A percentile compares a stretch with the other conserved stretches of the same genome.
phyloP scores from a whole-genome alignment of 495 filamentous ascomycete genomes.

The Penicillium diatomitis region DNA sequence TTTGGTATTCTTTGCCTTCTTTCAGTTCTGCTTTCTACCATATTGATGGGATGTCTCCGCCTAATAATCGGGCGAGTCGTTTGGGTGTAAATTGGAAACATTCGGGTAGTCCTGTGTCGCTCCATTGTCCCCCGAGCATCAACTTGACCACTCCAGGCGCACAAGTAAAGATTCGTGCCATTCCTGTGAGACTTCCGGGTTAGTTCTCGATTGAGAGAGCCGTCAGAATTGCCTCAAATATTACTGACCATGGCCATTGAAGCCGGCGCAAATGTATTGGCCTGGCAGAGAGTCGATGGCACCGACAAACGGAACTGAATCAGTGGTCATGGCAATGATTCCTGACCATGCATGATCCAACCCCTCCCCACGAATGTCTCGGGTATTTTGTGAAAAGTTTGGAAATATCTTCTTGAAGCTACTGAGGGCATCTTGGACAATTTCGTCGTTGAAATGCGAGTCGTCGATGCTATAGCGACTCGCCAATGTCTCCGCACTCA shows the following conservation, averaged over 20 bases:
- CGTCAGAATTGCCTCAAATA: background rate
- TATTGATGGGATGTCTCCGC: constrained; percentile 14
- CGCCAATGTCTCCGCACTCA: constrained; percentile 13
- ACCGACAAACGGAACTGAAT: constrained; percentile 25
- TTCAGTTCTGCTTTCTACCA: constrained; percentile 5
- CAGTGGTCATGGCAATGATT: constrained; percentile 26
- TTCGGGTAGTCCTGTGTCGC: constrained; percentile 19
- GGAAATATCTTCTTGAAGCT: constrained; percentile 17
- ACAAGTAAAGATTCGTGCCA: constrained; percentile 28
- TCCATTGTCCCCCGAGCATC: constrained; percentile 14
- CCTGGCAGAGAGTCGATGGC: constrained; percentile 16
- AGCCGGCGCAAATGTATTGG: constrained; percentile 27
- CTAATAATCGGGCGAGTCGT: constrained; percentile 9
- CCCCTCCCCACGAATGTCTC: constrained; percentile 17
- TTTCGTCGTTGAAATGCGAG: constrained; percentile 16
- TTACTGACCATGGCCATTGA: constrained; percentile 24
- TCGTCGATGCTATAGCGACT: constrained; percentile 19
- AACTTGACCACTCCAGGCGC: constrained; percentile 21
- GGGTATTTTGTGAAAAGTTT: background rate
- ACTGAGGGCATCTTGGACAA: constrained; percentile 16
- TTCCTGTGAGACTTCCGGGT: constrained; percentile 6
- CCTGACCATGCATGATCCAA: constrained; percentile 26
- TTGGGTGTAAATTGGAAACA: constrained; percentile 19
- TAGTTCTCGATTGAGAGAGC: too few species aligned
- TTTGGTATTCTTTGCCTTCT: background rate